Conservation (phyloP, 192 early-diverging fungal genomes). For the Backusella westeae region DNA sequence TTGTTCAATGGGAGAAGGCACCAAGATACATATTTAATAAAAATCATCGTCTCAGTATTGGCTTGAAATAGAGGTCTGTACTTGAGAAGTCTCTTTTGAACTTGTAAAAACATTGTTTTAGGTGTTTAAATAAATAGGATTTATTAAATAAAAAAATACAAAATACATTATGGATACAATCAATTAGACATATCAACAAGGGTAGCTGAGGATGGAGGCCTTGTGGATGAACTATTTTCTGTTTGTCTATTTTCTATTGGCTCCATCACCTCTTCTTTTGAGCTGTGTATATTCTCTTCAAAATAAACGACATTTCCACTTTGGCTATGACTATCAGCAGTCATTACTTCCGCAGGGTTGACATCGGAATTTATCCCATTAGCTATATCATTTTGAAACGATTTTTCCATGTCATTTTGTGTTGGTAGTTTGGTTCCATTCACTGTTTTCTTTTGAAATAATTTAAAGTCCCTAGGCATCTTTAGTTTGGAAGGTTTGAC, state of each 20-base stretch:
- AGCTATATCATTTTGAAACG: background rate
- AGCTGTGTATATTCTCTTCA: background rate
- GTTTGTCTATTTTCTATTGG: background rate
- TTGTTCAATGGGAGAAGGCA: no score
- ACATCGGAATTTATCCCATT: background rate
- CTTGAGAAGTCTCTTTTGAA: background rate
- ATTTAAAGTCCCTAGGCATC: background rate
- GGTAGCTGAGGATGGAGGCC: background rate
- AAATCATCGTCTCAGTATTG: no score
- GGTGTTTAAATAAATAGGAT: background rate
- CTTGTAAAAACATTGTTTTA: background rate
- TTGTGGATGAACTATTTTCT: background rate
- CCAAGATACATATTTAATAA: no score
- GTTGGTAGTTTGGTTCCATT: background rate
- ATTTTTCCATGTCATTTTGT: background rate
- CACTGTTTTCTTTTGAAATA: background rate
- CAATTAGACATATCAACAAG: background rate
- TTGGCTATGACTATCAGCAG: background rate
- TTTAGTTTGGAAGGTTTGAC: background rate
- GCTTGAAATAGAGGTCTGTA: no score
- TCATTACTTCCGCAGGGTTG: background rate
- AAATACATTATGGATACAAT: background rate
- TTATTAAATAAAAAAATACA: background rate
- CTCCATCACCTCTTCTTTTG: background rate
- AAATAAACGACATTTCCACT: background rate